A percentile compares a stretch with the other conserved stretches of the same genome.
These are phyloP conservation scores for Filobasidium floriforme DNA, from an alignment of 768 basidiomycete genomes.

Conservation along the genomic window DNA sequence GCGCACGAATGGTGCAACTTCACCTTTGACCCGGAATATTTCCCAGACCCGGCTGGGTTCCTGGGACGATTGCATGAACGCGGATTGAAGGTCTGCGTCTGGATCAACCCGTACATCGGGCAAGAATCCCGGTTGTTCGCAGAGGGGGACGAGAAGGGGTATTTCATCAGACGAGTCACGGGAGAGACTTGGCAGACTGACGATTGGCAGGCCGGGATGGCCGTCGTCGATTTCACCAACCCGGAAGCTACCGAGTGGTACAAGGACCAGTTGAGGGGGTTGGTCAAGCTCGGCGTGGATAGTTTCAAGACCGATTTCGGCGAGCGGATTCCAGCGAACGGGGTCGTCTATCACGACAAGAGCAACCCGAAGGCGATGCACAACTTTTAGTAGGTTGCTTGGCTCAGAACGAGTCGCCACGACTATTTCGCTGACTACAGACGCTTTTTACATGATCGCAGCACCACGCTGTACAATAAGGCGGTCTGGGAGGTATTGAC, in stretches of 20 bases:
- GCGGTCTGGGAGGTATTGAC: constrained; percentile 18
- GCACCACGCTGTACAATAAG: constrained; percentile 18
- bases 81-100: constrained; percentile 21
- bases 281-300: constrained; percentile 19
- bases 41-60: constrained; percentile 21
- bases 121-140: constrained; percentile 19
- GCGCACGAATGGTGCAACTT: constrained; percentile 23
- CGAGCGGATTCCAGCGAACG: constrained; percentile 17
- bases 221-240: constrained; percentile 20
- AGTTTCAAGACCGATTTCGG: constrained; percentile 24
- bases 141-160: constrained; percentile 18
- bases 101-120: constrained; percentile 23
- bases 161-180: constrained; percentile 16
- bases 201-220: constrained; percentile 18
- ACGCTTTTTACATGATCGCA: not conserved
- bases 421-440: not conserved
- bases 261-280: constrained; percentile 10
- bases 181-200: constrained; percentile 15
- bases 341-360: constrained; percentile 17
- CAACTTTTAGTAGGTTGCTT: constrained; percentile 21
- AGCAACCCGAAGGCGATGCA: constrained; percentile 23
- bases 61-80: constrained; percentile 13
- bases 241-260: constrained; percentile 19
- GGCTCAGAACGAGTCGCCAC: too few species aligned
- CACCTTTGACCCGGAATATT: constrained; percentile 19